These are phyloP conservation scores for Termitomyces bulborhizus DNA, from an alignment of 768 basidiomycete species.

Conservation along the genomic window DNA sequence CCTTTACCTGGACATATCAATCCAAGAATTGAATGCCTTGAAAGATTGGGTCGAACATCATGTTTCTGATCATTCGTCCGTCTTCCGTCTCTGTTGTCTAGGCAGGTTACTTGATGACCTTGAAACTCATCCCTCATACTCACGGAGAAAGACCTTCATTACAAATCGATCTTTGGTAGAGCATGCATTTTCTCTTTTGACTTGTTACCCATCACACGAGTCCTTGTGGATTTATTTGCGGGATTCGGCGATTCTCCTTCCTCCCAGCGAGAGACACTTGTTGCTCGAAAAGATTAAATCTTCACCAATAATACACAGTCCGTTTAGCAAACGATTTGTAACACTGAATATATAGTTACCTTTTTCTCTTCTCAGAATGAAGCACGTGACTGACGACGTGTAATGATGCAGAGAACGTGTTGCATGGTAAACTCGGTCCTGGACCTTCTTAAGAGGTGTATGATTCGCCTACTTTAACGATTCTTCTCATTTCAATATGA, in stretches of 20 bases:
- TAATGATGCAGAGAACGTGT: conserved; percentile 2
- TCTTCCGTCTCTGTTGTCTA: conserved; percentile 46
- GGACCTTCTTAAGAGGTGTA: conserved; percentile 1
- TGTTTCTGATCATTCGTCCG: conserved; percentile 61
- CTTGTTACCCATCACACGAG: conserved; percentile 50
- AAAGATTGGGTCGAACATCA: conserved; percentile 56
- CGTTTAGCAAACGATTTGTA: conserved; percentile 4
- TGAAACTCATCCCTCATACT: not conserved
- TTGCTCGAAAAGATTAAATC: conserved; percentile 6
- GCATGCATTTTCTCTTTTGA: conserved; percentile 46
- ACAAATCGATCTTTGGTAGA: conserved; percentile 16
- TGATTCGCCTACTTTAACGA: conserved; percentile 5
- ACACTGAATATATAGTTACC: not conserved
- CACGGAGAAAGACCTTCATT: not conserved
- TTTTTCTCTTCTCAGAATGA: conserved; percentile 8
- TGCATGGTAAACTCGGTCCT: not conserved
- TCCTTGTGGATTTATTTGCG: conserved; percentile 61
- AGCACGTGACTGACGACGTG: conserved; percentile 18
- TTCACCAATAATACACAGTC: not conserved
- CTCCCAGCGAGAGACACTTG: not conserved
- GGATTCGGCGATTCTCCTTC: conserved; percentile 4
- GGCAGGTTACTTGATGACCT: conserved; percentile 21
- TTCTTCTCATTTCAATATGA: conserved; percentile 11
- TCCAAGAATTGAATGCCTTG: conserved; percentile 29
- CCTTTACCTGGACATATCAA: conserved; percentile 26